A percentile compares a stretch with the other conserved stretches of the same genome.
Evolutionary conservation across 192 early-diverging fungal genomes (phyloP).

Genomic region (Coemansia sp.): DNA sequence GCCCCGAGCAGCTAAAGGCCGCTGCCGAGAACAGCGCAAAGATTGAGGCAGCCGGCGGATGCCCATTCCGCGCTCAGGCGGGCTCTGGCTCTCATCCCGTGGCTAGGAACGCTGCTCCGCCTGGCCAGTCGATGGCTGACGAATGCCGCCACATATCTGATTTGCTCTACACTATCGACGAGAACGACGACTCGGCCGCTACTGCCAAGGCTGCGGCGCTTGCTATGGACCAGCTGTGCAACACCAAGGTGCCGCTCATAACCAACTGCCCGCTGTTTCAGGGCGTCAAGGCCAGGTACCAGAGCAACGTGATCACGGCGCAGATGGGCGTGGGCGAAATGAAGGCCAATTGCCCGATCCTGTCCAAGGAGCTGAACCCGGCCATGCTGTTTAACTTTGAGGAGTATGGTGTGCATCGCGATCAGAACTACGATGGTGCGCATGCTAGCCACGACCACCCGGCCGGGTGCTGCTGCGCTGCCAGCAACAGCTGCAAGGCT

Average conservation of each 20-base stretch:
- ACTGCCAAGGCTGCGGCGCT: conserved; percentile 7
- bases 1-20: conserved; percentile 30
- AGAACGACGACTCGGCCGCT: conserved; percentile 1
- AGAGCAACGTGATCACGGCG: conserved; percentile 28
- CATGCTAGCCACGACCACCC: conserved; percentile 43
- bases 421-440: conserved; percentile 38
- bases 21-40: conserved; percentile 23
- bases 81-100: conserved; percentile 8
- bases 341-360: conserved; percentile 52
- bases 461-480: conserved; percentile 18
- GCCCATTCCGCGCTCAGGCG: conserved; percentile 34
- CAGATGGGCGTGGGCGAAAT: conserved; percentile 39
- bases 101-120: conserved; percentile 10
- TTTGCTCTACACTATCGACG: conserved; percentile 40
- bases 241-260: conserved; percentile 39
- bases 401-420: conserved; percentile 41
- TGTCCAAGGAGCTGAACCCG: conserved; percentile 54
- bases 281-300: conserved; percentile 43
- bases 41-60: conserved; percentile 11
- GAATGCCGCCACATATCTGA: conserved; percentile 48
- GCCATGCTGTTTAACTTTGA: conserved; percentile 53
- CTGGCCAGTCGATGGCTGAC: conserved; percentile 48
- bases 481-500: background rate
- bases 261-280: conserved; percentile 50
- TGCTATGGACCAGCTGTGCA: conserved; percentile 38